These are phyloP conservation scores for Bryoglossum gracile DNA, from an alignment of 495 filamentous ascomycete genomes.

Conservation along the genomic window DNA sequence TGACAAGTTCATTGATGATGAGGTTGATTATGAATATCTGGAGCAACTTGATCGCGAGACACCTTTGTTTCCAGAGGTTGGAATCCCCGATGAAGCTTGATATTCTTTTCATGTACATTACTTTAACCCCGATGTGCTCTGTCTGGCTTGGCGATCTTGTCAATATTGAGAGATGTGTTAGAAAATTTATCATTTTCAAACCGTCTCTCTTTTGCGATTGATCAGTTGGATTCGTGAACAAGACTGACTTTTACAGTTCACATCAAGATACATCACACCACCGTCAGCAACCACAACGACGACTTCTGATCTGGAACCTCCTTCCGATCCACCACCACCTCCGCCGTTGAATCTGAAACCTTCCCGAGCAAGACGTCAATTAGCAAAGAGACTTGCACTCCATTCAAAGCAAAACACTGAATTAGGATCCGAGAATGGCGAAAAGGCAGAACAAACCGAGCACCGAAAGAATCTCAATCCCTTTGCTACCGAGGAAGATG, in stretches of 20 bases:
- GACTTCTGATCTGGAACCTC: conserved; percentile 38
- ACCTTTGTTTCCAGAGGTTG: conserved; percentile 24
- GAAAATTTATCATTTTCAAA: conserved; percentile 13
- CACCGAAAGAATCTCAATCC: conserved; percentile 21
- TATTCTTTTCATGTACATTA: conserved; percentile 24
- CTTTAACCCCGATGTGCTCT: conserved; percentile 9
- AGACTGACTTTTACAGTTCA: no score
- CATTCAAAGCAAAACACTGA: conserved; percentile 58
- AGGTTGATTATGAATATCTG: conserved; percentile 27
- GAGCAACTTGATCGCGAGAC: conserved; percentile 28
- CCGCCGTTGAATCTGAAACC: conserved; percentile 72
- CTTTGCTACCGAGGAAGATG: conserved; percentile 36
- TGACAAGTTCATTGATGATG: conserved; percentile 25
- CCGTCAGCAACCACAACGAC: conserved; percentile 25
- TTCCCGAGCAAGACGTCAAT: conserved; percentile 77
- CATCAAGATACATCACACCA: conserved; percentile 26
- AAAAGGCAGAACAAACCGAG: conserved; percentile 9
- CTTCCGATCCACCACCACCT: conserved; percentile 48
- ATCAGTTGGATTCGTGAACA: no score
- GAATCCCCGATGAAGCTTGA: conserved; percentile 16
- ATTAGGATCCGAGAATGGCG: conserved; percentile 20
- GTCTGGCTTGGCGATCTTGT: conserved; percentile 4
- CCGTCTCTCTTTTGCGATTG: conserved; percentile 3
- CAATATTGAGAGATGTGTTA: conserved; percentile 14
- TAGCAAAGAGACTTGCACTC: conserved; percentile 74